Evolutionary conservation across 2,329 filamentous ascomycete genomes (phyloP), one percentile per base, ranked within the genome.

Genomic region (Meredithiella fracta): DNA sequence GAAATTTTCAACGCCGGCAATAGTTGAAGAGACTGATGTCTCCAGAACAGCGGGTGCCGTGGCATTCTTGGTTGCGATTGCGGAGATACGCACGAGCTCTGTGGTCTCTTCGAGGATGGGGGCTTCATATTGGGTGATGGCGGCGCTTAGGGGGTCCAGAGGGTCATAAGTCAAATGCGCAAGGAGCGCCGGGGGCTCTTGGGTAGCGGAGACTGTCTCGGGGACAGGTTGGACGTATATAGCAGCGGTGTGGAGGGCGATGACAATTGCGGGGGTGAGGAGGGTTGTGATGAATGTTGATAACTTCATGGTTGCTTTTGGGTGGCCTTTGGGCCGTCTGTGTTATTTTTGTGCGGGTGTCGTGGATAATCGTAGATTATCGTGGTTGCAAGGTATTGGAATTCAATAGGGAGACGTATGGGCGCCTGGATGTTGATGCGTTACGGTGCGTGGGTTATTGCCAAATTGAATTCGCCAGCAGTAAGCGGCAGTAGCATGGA

Each of bases 161-260:
- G 69, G 64, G 63, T 80, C 73, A 70, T 78, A 82, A 58, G 71
- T 67, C 58, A 83, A 67, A 60, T 78, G 73, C 60, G 78, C 79
- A 57, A 83, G 74, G n/a, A 68, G 67, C 49, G 63, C 11, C 11
- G 29, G 64, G 55, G 73, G 67, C 5, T 64, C 58, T 34, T 66
- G 58, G 47, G 65, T 60, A 40, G 53, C 23, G 17, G 53, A 47
- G 6, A 47, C 47, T 6, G 54, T 20, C 54, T 64, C 59, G 26
- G 66, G 62, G 59, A 80, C 65, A 54, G 75, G 71, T 60, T 80
- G 76, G 61, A 79, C 68, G 69, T 74, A 77, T 67, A 80, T 67
- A 58, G 75, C 66, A 31, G 72, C 73, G 31, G 70, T 75, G 59
- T 70, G 71, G 44, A 70, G 67, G 44, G 68, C 62, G 58, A 70